Conservation (phyloP, 2,329 filamentous ascomycete species). For the Cercospora sesami region DNA sequence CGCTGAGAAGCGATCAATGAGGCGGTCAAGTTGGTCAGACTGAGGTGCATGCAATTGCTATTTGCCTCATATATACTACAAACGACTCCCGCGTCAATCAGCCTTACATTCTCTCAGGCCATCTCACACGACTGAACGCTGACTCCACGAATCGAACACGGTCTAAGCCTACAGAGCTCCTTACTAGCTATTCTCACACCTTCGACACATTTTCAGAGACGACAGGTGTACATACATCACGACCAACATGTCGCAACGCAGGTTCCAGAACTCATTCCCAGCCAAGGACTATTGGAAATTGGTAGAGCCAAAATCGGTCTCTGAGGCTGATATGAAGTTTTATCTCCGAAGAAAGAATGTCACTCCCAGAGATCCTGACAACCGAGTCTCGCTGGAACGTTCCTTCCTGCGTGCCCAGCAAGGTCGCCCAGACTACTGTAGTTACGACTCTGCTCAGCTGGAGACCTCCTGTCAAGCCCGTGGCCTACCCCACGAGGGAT, state of each 20-base stretch:
- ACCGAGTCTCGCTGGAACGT: neutral
- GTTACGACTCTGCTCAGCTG: neutral
- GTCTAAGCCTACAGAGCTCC: neutral
- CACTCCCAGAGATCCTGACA: neutral
- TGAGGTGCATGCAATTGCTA: neutral
- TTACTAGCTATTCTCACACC: neutral
- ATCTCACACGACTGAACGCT: neutral
- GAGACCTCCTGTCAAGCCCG: neutral
- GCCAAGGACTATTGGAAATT: neutral
- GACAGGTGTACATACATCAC: neutral
- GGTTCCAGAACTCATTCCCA: neutral
- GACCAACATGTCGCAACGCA: neutral
- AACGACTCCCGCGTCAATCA: neutral
- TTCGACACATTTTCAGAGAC: neutral
- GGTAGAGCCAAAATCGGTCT: neutral
- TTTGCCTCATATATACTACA: slow-evolving; percentile 2
- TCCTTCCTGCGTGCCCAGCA: neutral
- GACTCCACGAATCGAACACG: neutral
- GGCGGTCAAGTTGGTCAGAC: neutral
- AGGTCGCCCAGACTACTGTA: neutral
- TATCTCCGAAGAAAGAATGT: neutral
- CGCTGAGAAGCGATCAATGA: neutral
- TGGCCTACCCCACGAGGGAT: neutral
- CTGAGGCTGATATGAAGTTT: neutral
- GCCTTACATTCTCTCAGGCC: neutral